A percentile compares a stretch with the other conserved stretches of the same genome.
phyloP scores from a whole-genome alignment of 371 early-diverging fungal genomes.

The Syncephalastrum racemosum region DNA sequence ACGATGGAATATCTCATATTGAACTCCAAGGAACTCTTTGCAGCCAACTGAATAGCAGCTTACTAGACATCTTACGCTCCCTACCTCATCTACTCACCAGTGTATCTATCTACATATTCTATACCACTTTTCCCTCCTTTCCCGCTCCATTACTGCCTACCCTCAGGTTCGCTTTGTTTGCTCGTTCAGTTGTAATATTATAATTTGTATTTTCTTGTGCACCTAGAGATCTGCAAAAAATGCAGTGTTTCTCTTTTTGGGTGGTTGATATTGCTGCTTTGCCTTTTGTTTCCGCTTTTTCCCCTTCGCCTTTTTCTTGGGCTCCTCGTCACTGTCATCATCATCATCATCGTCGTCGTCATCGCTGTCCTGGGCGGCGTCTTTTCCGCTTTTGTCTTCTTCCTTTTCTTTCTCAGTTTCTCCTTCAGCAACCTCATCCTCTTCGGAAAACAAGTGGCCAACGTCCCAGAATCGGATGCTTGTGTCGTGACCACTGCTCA shows the following conservation, averaged over 20 bases:
- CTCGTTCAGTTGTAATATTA: too few relatives aligned
- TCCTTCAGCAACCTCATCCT: conserved; percentile 43
- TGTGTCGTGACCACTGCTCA: conserved; percentile 83
- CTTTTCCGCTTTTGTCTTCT: conserved; percentile 10
- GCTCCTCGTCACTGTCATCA: conserved; percentile 15
- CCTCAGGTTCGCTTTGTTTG: too few relatives aligned
- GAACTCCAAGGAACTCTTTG: conserved; percentile 30
- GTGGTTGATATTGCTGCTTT: conserved; percentile 6
- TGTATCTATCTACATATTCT: conserved; percentile 5
- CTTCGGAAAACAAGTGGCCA: conserved; percentile 53
- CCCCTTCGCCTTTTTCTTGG: conserved; percentile 14
- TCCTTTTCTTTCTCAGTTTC: conserved; percentile 38
- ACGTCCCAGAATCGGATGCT: conserved; percentile 85
- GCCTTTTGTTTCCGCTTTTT: conserved; percentile 9
- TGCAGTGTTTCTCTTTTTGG: conserved; percentile 8
- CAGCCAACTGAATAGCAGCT: too few relatives aligned
- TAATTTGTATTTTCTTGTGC: too few relatives aligned
- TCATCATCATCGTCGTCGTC: conserved; percentile 20
- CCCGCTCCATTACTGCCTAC: neutral
- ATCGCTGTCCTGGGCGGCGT: conserved; percentile 14
- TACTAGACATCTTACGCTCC: too few relatives aligned
- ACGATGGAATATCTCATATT: conserved; percentile 63
- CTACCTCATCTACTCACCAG: neutral
- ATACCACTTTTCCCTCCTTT: neutral
- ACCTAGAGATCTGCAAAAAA: conserved; percentile 18